Conservation (phyloP, 495 filamentous ascomycete species). For the Neurospora tetraspora region DNA sequence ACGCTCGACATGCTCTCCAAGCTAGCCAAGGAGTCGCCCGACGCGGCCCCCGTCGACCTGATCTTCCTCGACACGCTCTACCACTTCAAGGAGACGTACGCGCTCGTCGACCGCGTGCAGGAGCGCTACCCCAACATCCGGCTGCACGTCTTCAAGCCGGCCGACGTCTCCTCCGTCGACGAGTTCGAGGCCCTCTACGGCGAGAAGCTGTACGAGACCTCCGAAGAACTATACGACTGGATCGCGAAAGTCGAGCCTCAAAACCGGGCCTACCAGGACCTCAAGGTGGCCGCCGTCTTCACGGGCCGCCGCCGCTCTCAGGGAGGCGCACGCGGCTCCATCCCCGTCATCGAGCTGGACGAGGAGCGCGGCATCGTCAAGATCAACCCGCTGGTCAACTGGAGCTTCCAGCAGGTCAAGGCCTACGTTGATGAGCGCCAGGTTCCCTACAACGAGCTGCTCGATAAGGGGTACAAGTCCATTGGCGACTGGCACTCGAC, state of each 20-base stretch:
- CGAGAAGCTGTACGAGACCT: constrained; percentile 72
- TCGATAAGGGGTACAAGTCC: constrained; percentile 92
- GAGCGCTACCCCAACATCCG: constrained; percentile 65
- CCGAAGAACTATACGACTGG: constrained; percentile 90
- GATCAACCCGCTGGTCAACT: constrained; percentile 97
- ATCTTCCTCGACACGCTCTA: constrained; percentile 97
- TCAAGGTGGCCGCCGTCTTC: constrained; percentile 83
- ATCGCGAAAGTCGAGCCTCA: constrained; percentile 95
- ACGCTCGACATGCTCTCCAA: constrained; percentile 94
- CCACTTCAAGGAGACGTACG: constrained; percentile 86
- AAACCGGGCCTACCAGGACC: constrained; percentile 79
- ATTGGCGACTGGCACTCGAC: constrained; percentile 98
- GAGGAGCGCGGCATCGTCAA: constrained; percentile 83
- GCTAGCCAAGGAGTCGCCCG: constrained; percentile 55
- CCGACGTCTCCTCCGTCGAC: constrained; percentile 52
- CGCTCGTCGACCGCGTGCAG: constrained; percentile 69
- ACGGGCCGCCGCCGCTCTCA: constrained; percentile 92
- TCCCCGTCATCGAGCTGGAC: constrained; percentile 86
- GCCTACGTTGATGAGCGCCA: constrained; percentile 74
- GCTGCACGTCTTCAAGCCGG: constrained; percentile 83
- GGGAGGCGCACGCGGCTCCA: constrained; percentile 81
- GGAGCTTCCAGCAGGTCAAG: constrained; percentile 84
- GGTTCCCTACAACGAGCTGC: constrained; percentile 86
- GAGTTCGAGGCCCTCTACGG: constrained; percentile 80
- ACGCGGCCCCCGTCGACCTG: constrained; percentile 59